Base-by-base conservation (phyloP, 352 stramenopile genomes). In the Globisporangium iwayamae region DNA sequence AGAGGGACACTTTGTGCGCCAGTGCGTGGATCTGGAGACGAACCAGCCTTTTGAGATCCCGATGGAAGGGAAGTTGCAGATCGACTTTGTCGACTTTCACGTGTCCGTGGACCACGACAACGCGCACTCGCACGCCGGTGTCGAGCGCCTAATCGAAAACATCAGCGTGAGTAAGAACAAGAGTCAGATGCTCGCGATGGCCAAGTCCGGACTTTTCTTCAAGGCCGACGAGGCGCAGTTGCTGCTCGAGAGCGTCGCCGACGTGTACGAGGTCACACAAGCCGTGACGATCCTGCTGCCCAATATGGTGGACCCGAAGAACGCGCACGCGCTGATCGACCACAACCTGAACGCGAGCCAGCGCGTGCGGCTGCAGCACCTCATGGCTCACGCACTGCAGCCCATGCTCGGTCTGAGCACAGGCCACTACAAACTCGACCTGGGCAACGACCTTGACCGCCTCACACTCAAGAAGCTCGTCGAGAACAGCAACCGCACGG, bases 61-160 rank as follows among this genome's bases (percentile, higher is more conserved):
- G 8, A 78, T 67, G 0, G 74, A 90, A 36, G 84, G 84, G 0
- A 70, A 74, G 18, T 51, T 93, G 25, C 71, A 76, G 47, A 69
- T 93, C 28, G 82, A 90, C 22, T 93, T 93, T 67, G 66, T 90
- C 22, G 84, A 93, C 66, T 72, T 93, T 9, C 84, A 93, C 62
- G 83, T 93, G 9, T 89, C 84, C 0, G 63, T 69, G 4, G 84
- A 89, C 32, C 66, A 79, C 48, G 81, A 90, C 56, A 90, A 83
- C 34, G 79, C 84, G 10, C 79, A 91, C 57, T 88, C 84, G 25
- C 76, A 85, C 0, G 81, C 71, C 4, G 80, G 78, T 36, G 80
- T 93, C 28, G 77, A 88, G 51, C 73, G 82, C 8, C 69, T 93
- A 48, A 90, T 93, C 52, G 78, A 89, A 47, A 93, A 93, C 62